Percentiles rank a stretch among this genome's conserved stretches.
These are phyloP conservation scores for Globisporangium barbulae DNA, from an alignment of 352 stramenopile species.

Conservation along the genomic window DNA sequence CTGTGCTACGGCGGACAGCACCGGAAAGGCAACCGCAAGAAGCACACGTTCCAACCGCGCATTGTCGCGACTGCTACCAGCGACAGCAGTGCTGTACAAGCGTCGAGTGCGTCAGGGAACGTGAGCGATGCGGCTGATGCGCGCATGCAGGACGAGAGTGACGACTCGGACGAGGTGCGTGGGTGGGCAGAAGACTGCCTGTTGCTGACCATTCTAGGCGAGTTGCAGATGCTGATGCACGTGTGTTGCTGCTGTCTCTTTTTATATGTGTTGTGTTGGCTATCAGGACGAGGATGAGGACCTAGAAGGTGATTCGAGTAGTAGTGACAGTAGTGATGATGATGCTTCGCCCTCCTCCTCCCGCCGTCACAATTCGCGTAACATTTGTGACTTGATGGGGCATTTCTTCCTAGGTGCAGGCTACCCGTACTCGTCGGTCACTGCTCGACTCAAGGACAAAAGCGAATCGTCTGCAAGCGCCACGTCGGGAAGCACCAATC, in stretches of 20 bases:
- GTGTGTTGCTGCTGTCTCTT: background rate
- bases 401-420: constrained; percentile 79
- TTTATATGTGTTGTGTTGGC: background rate
- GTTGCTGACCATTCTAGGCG: background rate
- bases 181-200: background rate
- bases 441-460: constrained; percentile 11
- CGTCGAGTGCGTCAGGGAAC: background rate
- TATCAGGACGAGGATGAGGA: constrained; percentile 25
- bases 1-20: constrained; percentile 83
- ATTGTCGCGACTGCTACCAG: constrained; percentile 22
- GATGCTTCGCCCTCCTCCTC: constrained; percentile 32
- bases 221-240: background rate
- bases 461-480: background rate
- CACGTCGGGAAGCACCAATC: background rate
- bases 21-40: constrained; percentile 75
- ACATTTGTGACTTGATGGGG: constrained; percentile 88
- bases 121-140: background rate
- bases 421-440: constrained; percentile 23
- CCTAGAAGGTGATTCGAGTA: constrained; percentile 38
- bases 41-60: constrained; percentile 74
- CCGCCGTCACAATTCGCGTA: constrained; percentile 43
- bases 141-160: constrained; percentile 18
- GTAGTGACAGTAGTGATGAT: constrained; percentile 31
- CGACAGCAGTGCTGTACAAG: background rate
- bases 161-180: constrained; percentile 19